These are phyloP conservation scores for Plasmopara viticola DNA, from an alignment of 352 stramenopile genomes.

Conservation along the genomic window DNA sequence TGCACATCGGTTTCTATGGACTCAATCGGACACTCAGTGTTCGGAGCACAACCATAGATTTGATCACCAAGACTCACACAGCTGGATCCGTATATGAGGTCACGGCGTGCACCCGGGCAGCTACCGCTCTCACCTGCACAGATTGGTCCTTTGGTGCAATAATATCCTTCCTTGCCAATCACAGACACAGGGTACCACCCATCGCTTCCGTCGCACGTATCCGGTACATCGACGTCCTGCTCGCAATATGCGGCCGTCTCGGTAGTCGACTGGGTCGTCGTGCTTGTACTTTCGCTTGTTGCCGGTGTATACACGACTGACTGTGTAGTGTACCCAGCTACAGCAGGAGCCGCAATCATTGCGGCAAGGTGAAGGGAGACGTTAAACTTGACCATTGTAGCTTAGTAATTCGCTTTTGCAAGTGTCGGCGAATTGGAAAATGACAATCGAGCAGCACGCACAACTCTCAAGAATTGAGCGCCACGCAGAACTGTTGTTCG, in stretches of 20 bases:
- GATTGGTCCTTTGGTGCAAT: constrained; percentile 26
- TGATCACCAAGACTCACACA: constrained; percentile 18
- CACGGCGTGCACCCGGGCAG: constrained; percentile 21
- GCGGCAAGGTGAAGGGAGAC: constrained; percentile 20
- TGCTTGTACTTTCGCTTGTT: too few species aligned
- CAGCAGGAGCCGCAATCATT: constrained; percentile 10
- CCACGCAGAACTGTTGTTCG: background rate
- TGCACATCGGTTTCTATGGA: background rate
- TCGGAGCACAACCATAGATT: constrained; percentile 26
- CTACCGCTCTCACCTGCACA: constrained; percentile 16
- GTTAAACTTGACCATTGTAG: constrained; percentile 35
- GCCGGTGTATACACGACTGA: too few species aligned
- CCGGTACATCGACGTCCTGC: constrained; percentile 13
- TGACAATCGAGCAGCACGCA: constrained; percentile 5
- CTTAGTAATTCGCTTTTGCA: constrained; percentile 25
- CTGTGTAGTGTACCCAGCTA: constrained; percentile 5
- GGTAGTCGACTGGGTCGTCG: background rate
- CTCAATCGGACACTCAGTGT: constrained; percentile 15
- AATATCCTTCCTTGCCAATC: constrained; percentile 19
- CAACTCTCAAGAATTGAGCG: too few species aligned
- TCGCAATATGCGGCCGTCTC: constrained; percentile 10
- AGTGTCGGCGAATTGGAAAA: constrained; percentile 26
- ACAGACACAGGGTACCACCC: constrained; percentile 32
- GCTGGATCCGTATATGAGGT: constrained; percentile 20
- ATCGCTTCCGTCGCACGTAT: constrained; percentile 23